Base-by-base conservation (phyloP, 495 filamentous ascomycete species). In the Penicillium ochrochloron region DNA sequence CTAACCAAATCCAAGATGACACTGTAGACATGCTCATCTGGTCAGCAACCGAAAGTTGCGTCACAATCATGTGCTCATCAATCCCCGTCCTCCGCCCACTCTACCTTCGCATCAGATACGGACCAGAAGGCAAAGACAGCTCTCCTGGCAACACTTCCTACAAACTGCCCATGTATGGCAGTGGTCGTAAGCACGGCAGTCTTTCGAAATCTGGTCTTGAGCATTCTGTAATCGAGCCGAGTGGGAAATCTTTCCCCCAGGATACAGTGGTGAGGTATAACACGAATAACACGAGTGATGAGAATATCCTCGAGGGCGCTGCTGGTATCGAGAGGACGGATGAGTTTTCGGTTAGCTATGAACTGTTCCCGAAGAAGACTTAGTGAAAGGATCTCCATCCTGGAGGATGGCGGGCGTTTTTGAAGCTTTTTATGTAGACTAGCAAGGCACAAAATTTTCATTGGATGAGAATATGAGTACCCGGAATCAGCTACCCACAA, bases 71-170 rank as follows among this genome's bases (percentile, higher is more conserved):
- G 41, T 44, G 41, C 15, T 44, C 41, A 5, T 44, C 41, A 19
- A 44, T 44, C 41, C 41, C 41, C 41, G 41, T 44, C 41, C 6
- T 44, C 3, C 41, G 41, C 17, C 42, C 42, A 21, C 42, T 46
- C 42, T 46, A 46, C n/a, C n/a, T 46, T 21, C 42, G 42, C 42
- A 46, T 46, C 42, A 46, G 42, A 46, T 46, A 46, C 5, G 42
- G 42, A 7, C 21, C 42, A 21, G 42, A 46, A 46, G 42, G 42
- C 19, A 46, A 21, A 46, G 42, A 46, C 42, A 46, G n/a, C 42
- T 46, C 42, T 8, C 5, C 42, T 21, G 42, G 42, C n/a, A 46
- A 46, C 19, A 46, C n/a, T 2, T 46, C 42, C 6, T 46, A 46
- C 42, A 46, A 46, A 21, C 42, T 46, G n/a, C 42, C 42, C 42